Evolutionary conservation across 2,329 filamentous ascomycete genomes (phyloP).

Genomic region (Fonsecaea multimorphosa): DNA sequence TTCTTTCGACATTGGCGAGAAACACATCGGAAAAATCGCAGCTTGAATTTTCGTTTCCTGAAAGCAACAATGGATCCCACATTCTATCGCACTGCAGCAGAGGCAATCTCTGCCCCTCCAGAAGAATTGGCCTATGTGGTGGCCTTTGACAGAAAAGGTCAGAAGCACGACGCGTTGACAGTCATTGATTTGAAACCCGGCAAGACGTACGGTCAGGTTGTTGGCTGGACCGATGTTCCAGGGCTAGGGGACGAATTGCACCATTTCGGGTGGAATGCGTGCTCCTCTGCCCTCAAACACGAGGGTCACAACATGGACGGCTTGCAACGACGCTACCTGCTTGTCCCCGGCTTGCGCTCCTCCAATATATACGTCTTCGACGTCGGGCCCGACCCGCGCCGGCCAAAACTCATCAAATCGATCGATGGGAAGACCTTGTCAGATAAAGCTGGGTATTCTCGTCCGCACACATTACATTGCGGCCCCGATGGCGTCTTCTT

Average conservation of each 20-base stretch:
- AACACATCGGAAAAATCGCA: neutral
- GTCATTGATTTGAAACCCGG: constrained; percentile 18
- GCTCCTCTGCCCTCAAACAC: constrained; percentile 19
- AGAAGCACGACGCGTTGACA: constrained; percentile 20
- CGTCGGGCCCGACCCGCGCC: constrained; percentile 9
- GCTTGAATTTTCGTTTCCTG: neutral
- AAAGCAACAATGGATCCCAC: constrained; percentile 12
- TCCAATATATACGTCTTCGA: constrained; percentile 19
- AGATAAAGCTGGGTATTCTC: constrained; percentile 19
- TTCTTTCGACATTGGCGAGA: neutral
- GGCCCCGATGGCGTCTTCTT: constrained; percentile 14
- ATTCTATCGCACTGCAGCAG: constrained; percentile 18
- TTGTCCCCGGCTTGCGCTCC: constrained; percentile 12
- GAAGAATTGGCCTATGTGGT: constrained; percentile 24
- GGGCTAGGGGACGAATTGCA: constrained; percentile 15
- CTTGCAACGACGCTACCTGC: constrained; percentile 13
- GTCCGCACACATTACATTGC: constrained; percentile 19
- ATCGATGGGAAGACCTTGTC: constrained; percentile 17
- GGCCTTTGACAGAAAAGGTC: constrained; percentile 13
- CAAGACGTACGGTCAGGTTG: constrained; percentile 12
- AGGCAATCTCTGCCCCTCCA: constrained; percentile 14
- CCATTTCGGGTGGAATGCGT: constrained; percentile 20
- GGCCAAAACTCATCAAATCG: constrained; percentile 6
- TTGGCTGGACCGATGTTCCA: constrained; percentile 16
- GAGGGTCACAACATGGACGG: constrained; percentile 20